Evolutionary conservation across 1,284 basidiomycete species (phyloP), one percentile per base, ranked within the genome.

Genomic region (Heliocybe sulcata): DNA sequence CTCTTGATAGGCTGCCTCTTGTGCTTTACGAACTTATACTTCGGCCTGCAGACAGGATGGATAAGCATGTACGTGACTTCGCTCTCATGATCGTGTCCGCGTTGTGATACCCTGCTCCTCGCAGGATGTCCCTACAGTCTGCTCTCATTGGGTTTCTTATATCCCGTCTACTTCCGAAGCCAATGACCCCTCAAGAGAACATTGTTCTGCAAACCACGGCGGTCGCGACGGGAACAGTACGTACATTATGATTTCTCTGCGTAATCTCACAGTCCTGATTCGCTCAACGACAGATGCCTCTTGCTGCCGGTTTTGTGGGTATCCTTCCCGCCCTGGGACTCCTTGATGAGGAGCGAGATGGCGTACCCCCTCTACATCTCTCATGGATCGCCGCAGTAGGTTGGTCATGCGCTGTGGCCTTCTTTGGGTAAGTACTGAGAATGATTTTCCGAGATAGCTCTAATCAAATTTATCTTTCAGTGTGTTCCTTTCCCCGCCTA

Each of bases 131-230:
- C 2, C 80, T 97, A 6, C 94, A 98, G 65, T 92, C 91, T 1
- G 90, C 92, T 19, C 77, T 98, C 26, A 87, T 98, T 31, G 95
- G 94, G 6, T 98, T 90, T 68, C 83, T 94, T 1, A 69, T 97
- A 54, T 94, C 94, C 58, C 76, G 87, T 54, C 72, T 90, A 57
- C 75, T 90, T 16, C 84, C 84, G 1, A 76, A 72, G 2, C 86
- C 90, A 0, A 80, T 98, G 29, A 87, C 86, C 10, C 83, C 92
- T 0, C 90, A 94, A 69, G 93, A 97, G 67, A 92, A 96, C 60
- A 89, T 96, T 29, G 88, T 98, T 0, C 79, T 98, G 4, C 96
- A 98, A 68, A 97, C 95, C 0, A 96, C 93, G 0, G 94, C 96
- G 0, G 94, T 95, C 1, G 94, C 95, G 3, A 95, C 92, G 10